Conservation (phyloP, 1,139 yeast species). For the Diutina scorzettiae region DNA sequence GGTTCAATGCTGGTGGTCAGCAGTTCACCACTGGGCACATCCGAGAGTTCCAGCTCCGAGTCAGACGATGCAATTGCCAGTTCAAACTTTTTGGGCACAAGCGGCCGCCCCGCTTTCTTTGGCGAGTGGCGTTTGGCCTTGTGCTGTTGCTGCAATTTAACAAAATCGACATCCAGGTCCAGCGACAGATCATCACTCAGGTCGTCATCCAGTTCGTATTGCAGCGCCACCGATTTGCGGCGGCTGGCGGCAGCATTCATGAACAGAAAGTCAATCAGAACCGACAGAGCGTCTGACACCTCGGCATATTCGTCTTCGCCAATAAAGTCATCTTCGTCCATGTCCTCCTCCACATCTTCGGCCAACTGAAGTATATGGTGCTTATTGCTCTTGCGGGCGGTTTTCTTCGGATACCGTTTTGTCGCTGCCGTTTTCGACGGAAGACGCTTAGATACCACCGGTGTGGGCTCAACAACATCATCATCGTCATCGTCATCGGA, state of each 20-base stretch:
- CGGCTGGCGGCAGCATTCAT: conserved; percentile 9
- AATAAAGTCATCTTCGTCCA: conserved; percentile 10
- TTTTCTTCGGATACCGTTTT: conserved; percentile 18
- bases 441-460: neutral
- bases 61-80: neutral
- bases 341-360: conserved; percentile 11
- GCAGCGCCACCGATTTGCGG: conserved; percentile 7
- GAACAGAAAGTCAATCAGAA: conserved; percentile 11
- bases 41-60: conserved; percentile 1
- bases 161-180: conserved; percentile 47
- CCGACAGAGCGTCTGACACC: conserved; percentile 14
- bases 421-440: neutral
- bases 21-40: conserved; percentile 5
- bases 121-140: conserved; percentile 26
- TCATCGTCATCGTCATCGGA: conserved; percentile 3
- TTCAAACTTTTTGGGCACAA: neutral
- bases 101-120: neutral
- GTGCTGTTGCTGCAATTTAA: conserved; percentile 54
- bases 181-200: conserved; percentile 26
- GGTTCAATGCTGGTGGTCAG: conserved; percentile 9
- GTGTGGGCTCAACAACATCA: neutral
- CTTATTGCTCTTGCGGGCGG: conserved; percentile 15
- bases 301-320: conserved; percentile 12
- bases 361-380: neutral
- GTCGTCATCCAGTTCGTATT: conserved; percentile 13